These are phyloP conservation scores for Daldinia grandis DNA, from an alignment of 495 filamentous ascomycete genomes.

Conservation along the genomic window DNA sequence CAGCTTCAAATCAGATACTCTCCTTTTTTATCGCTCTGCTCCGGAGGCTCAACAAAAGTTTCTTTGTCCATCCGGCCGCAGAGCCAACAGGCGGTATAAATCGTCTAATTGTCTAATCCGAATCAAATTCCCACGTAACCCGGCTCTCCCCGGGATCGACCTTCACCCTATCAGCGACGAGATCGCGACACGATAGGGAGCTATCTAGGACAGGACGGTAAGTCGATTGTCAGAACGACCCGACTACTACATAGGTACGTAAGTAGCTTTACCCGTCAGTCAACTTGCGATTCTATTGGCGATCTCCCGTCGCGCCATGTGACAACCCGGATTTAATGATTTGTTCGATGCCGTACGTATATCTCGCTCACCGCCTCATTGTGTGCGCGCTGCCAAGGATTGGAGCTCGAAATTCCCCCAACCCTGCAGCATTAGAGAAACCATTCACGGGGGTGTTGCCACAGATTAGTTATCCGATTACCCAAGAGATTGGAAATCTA, in stretches of 20 bases:
- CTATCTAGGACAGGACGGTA: background rate
- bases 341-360: slow-evolving; percentile 22
- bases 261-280: background rate
- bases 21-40: background rate
- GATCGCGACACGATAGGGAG: background rate
- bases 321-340: slow-evolving; percentile 22
- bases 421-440: slow-evolving; percentile 28
- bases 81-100: background rate
- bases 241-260: slow-evolving; percentile 5
- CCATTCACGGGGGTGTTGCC: slow-evolving; percentile 21
- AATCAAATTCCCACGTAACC: slow-evolving; percentile 19
- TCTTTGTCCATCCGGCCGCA: background rate
- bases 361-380: slow-evolving; percentile 43
- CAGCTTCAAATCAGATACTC: slow-evolving; percentile 3
- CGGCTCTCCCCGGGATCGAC: slow-evolving; percentile 22
- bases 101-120: background rate
- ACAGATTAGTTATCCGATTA: slow-evolving; percentile 23
- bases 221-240: slow-evolving; percentile 1
- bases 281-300: slow-evolving; percentile 28
- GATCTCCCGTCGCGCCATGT: slow-evolving; percentile 25
- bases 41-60: slow-evolving; percentile 4
- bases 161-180: slow-evolving; percentile 19
- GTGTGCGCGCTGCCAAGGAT: slow-evolving; percentile 39
- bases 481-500: slow-evolving; percentile 23
- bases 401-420: slow-evolving; percentile 22